phyloP scores from a whole-genome alignment of 441 rosid genomes.

The Pelargonium fulgidum region DNA sequence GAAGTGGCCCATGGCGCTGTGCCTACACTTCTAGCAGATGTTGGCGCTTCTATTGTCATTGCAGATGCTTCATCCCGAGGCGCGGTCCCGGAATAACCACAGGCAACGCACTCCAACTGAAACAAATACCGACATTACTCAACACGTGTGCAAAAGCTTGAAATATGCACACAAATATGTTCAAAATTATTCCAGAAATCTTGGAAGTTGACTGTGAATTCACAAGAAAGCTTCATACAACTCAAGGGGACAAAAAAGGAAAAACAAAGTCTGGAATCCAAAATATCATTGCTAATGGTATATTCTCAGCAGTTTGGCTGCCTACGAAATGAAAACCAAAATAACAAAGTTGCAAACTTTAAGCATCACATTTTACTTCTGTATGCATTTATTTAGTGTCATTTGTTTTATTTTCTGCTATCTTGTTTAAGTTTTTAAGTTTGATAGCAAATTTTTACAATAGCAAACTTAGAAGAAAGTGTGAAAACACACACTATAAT shows the following conservation, averaged over 20 bases:
- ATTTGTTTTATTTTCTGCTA: not conserved
- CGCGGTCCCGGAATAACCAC: conserved; percentile 90
- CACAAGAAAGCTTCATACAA: too few species aligned
- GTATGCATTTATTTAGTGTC: not conserved
- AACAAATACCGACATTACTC: conserved; percentile 7
- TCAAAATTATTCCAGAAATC: not conserved
- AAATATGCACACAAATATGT: not conserved
- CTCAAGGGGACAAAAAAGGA: too few species aligned
- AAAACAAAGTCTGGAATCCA: too few species aligned
- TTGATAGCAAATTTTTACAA: not conserved
- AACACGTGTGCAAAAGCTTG: not conserved
- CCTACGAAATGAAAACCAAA: not conserved
- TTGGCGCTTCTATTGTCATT: conserved; percentile 59
- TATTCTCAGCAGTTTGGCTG: too few species aligned
- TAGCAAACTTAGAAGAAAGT: conserved; percentile 3
- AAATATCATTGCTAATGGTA: too few species aligned
- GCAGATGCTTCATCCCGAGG: conserved; percentile 78
- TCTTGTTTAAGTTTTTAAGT: not conserved
- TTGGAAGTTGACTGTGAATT: too few species aligned
- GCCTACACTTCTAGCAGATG: conserved; percentile 42
- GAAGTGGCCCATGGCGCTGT: conserved; percentile 47
- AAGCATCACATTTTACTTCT: not conserved
- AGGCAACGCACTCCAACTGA: conserved; percentile 82
- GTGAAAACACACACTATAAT: not conserved
- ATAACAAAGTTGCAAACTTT: not conserved